phyloP scores from a whole-genome alignment of 2,329 filamentous ascomycete species.

The Phaeosphaeriaceae sp. region DNA sequence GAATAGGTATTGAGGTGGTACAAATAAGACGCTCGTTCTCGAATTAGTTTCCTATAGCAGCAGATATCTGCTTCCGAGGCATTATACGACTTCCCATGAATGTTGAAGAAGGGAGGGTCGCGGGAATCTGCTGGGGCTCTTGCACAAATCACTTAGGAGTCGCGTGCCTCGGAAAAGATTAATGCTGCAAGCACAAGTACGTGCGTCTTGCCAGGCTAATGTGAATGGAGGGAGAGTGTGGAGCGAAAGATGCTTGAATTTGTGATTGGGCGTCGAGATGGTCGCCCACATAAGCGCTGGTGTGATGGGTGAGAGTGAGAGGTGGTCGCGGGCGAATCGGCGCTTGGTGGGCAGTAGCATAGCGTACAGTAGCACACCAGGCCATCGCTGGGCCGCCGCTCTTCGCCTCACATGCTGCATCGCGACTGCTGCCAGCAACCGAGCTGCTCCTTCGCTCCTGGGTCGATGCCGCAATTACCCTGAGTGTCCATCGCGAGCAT shows the following conservation, averaged over 20 bases:
- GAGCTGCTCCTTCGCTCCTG: constrained; percentile 16
- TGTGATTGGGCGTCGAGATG: background rate
- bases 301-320: constrained; percentile 1
- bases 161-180: background rate
- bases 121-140: background rate
- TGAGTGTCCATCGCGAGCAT: background rate
- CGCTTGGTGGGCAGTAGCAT: constrained; percentile 13
- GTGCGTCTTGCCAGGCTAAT: background rate
- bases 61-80: no score
- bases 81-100: no score
- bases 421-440: constrained; percentile 23
- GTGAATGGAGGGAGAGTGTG: background rate
- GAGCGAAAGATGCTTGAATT: background rate
- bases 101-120: no score
- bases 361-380: background rate
- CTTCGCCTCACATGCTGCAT: constrained; percentile 15
- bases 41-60: no score
- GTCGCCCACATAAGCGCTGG: constrained; percentile 10
- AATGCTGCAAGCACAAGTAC: background rate
- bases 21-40: background rate
- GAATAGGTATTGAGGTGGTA: background rate
- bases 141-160: background rate
- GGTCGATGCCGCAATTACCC: constrained; percentile 15
- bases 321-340: constrained; percentile 12
- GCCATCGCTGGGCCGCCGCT: constrained; percentile 5